phyloP scores from a whole-genome alignment of 2,329 filamentous ascomycete species.

The Fusarium equiseti region DNA sequence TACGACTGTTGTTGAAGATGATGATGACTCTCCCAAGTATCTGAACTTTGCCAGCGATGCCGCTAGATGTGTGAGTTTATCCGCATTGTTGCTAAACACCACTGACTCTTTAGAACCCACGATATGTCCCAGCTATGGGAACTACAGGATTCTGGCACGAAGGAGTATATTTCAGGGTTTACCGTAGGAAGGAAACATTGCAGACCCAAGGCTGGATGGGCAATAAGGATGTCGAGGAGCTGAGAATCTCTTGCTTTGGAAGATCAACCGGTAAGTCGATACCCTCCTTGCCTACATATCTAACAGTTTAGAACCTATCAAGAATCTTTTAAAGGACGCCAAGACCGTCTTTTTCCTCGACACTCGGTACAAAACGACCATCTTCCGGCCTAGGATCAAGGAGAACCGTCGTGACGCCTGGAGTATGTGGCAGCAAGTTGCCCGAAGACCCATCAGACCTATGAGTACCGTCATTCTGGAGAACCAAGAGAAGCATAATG shows the following conservation, averaged over 20 bases:
- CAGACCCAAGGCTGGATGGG: conserved; percentile 51
- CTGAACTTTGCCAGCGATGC: conserved; percentile 72
- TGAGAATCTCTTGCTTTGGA: conserved; percentile 68
- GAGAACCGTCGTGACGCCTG: conserved; percentile 59
- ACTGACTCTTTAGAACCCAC: conserved; percentile 54
- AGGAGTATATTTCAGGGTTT: conserved; percentile 63
- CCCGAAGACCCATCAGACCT: conserved; percentile 73
- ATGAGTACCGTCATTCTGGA: conserved; percentile 83
- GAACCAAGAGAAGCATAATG: conserved; percentile 70
- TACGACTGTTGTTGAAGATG: conserved; percentile 55
- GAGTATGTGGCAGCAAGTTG: conserved; percentile 67
- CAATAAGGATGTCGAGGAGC: conserved; percentile 64
- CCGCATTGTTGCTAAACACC: neutral
- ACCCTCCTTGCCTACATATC: neutral
- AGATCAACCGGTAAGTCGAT: conserved; percentile 52
- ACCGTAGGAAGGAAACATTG: conserved; percentile 60
- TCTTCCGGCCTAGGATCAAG: conserved; percentile 65
- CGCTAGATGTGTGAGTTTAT: conserved; percentile 59
- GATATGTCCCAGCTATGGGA: conserved; percentile 67
- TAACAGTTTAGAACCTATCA: conserved; percentile 61
- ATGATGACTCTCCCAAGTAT: conserved; percentile 55
- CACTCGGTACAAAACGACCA: conserved; percentile 67
- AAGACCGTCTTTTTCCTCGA: conserved; percentile 65
- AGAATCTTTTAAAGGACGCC: conserved; percentile 65
- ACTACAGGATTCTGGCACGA: conserved; percentile 67